These are phyloP conservation scores for Eimeria necatrix DNA, from an alignment of 169 alveolate genomes.

Conservation along the genomic window DNA sequence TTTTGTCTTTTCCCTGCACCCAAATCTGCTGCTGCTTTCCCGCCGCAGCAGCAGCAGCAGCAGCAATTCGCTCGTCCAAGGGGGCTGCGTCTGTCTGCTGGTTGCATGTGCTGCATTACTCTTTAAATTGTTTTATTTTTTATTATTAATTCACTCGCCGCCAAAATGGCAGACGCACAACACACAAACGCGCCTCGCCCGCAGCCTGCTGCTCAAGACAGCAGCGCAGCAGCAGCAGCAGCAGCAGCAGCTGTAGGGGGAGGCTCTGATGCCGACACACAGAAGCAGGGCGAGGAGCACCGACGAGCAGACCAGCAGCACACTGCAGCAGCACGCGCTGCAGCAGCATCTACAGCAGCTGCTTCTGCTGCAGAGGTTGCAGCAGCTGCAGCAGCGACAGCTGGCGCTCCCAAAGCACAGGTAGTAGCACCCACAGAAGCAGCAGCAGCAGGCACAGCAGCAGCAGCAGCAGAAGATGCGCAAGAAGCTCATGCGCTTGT, in stretches of 20 bases:
- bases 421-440: neutral
- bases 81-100: too few species aligned
- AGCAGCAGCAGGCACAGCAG: neutral
- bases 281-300: neutral
- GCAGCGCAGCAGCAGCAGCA: too few species aligned
- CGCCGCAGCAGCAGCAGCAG: slow-evolving; percentile 9
- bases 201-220: too few species aligned
- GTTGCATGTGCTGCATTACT: too few species aligned
- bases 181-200: too few species aligned
- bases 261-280: too few species aligned
- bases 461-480: slow-evolving; percentile 1
- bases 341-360: slow-evolving; percentile 8
- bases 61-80: neutral
- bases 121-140: too few species aligned
- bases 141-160: too few species aligned
- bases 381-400: neutral
- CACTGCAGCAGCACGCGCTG: neutral
- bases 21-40: neutral
- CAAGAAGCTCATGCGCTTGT: too few species aligned
- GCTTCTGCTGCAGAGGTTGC: neutral
- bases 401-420: neutral
- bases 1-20: neutral
- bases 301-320: neutral
- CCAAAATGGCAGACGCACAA: neutral
- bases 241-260: too few species aligned